Conservation (phyloP, 176 grass and related monocot genomes). For the Aegilops longissima region DNA sequence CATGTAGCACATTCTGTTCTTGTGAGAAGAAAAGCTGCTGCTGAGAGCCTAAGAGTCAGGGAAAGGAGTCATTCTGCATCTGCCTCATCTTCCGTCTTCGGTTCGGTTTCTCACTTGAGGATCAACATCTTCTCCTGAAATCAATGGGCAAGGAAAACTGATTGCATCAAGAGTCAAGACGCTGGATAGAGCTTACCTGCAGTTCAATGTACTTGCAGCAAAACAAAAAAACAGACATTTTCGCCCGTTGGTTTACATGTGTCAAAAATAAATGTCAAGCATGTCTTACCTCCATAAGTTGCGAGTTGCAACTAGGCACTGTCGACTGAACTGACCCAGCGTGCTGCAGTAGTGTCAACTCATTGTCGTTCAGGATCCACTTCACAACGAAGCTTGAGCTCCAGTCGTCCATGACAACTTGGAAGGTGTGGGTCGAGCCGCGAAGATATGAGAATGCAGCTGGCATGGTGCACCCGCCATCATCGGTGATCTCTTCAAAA, state of each 20-base stretch:
- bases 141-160: too few species aligned
- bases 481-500: not conserved
- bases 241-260: too few species aligned
- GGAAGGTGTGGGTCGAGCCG: not conserved
- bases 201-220: too few species aligned
- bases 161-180: too few species aligned
- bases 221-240: too few species aligned
- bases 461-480: not conserved
- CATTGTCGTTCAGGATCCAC: not conserved
- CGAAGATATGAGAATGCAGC: not conserved
- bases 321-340: not conserved
- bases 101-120: too few species aligned
- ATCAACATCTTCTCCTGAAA: too few species aligned
- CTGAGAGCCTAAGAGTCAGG: not conserved
- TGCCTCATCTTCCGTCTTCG: not conserved
- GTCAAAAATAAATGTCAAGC: too few species aligned
- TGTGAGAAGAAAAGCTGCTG: not conserved
- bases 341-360: not conserved
- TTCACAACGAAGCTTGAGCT: not conserved
- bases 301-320: too few species aligned
- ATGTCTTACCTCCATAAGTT: too few species aligned
- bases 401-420: not conserved
- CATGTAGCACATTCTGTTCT: not conserved
- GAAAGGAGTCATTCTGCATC: not conserved
- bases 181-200: too few species aligned